These are phyloP conservation scores for Magnolia kwangsiensis DNA, from an alignment of 164 flowering plant genomes.

Conservation along the genomic window DNA sequence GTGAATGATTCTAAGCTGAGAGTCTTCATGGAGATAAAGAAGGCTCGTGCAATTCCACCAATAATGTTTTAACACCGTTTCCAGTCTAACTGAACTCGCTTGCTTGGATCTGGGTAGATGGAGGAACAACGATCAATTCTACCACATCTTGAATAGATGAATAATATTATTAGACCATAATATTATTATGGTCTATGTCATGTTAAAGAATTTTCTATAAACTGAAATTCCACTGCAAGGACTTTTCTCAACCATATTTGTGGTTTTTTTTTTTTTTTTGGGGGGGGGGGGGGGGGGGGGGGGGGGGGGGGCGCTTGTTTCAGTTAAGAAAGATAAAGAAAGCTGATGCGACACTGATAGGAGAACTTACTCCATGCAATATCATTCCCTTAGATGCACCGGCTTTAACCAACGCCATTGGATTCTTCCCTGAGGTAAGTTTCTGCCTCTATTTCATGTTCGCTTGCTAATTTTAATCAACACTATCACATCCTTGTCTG, in stretches of 20 bases:
- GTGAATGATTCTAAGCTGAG: no score
- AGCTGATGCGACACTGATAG: slow-evolving; percentile 60
- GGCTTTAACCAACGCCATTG: slow-evolving; percentile 78
- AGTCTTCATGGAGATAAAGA: slow-evolving; percentile 60
- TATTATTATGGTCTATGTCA: no score
- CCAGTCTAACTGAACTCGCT: slow-evolving; percentile 16
- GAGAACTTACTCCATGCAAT: slow-evolving; percentile 77
- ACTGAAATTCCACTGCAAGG: neutral
- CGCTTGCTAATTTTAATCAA: neutral
- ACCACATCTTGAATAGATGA: no score
- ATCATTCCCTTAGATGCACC: slow-evolving; percentile 91
- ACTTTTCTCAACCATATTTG: neutral
- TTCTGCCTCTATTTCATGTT: neutral
- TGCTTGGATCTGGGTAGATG: neutral
- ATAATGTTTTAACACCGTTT: slow-evolving; percentile 21
- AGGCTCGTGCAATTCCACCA: slow-evolving; percentile 47
- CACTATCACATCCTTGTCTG: neutral
- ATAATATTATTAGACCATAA: no score
- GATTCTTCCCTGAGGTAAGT: slow-evolving; percentile 84
- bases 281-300: no score
- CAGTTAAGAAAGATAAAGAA: slow-evolving; percentile 74
- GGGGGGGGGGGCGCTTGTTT: no score
- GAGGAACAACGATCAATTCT: no score
- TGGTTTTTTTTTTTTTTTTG: neutral
- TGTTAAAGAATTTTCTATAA: neutral